Conservation (phyloP, 2,329 filamentous ascomycete genomes). For the Aspergillus niger region DNA sequence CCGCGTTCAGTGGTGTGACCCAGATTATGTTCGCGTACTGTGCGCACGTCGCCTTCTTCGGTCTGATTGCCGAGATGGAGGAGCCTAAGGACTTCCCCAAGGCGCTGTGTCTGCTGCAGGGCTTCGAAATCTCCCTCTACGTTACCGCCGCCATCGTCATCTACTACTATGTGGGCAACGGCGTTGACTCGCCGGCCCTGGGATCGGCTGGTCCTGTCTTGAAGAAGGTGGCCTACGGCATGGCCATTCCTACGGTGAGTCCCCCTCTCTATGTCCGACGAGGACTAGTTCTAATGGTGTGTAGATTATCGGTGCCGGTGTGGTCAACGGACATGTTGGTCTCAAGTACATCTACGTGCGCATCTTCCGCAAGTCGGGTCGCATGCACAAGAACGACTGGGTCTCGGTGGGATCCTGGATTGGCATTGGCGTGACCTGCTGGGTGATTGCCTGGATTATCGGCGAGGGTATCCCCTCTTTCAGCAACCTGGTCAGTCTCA, state of each 20-base stretch:
- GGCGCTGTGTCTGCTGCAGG: conserved; percentile 63
- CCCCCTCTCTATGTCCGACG: neutral
- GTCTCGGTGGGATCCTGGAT: conserved; percentile 61
- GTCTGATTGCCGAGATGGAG: conserved; percentile 65
- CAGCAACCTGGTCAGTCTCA: conserved; percentile 64
- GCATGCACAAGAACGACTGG: conserved; percentile 53
- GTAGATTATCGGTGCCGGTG: conserved; percentile 66
- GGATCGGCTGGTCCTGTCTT: conserved; percentile 60
- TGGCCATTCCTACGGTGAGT: conserved; percentile 63
- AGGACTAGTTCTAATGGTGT: neutral
- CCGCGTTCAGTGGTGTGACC: conserved; percentile 62
- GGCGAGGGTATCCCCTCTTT: conserved; percentile 71
- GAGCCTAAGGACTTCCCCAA: conserved; percentile 63
- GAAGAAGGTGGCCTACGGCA: conserved; percentile 66
- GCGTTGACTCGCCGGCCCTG: conserved; percentile 66
- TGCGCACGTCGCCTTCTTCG: conserved; percentile 70
- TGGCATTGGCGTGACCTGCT: conserved; percentile 56
- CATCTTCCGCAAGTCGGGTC: conserved; percentile 60
- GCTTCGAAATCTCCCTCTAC: conserved; percentile 62
- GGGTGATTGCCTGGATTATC: conserved; percentile 66
- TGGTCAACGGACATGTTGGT: conserved; percentile 68
- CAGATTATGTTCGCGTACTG: conserved; percentile 73
- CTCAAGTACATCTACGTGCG: conserved; percentile 67
- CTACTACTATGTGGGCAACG: conserved; percentile 65
- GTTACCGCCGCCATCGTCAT: conserved; percentile 67